Evolutionary conservation across 768 basidiomycete genomes (phyloP).

Genomic region (Cantharellus cinnabarinus): DNA sequence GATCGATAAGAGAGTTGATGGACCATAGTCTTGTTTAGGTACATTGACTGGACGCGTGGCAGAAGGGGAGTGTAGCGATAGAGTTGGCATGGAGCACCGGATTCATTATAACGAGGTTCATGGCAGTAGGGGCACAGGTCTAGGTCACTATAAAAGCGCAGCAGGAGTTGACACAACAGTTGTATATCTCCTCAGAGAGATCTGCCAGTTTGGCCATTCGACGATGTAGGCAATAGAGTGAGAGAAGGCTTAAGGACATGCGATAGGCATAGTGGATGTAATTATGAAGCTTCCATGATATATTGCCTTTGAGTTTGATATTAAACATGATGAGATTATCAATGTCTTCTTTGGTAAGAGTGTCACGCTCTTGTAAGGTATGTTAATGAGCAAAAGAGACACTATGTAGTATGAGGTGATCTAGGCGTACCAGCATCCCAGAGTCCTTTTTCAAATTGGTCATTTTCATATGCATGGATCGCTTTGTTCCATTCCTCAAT

Average conservation of each 20-base stretch:
- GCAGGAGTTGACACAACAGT: constrained; percentile 28
- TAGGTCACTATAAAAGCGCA: constrained; percentile 15
- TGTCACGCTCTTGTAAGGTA: background rate
- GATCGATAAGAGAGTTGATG: constrained; percentile 16
- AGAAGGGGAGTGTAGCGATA: constrained; percentile 24
- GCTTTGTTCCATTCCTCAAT: background rate
- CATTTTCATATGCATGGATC: background rate
- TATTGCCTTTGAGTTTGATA: background rate
- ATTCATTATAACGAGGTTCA: constrained; percentile 11
- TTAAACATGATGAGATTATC: background rate
- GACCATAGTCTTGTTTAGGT: constrained; percentile 10
- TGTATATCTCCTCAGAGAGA: constrained; percentile 16
- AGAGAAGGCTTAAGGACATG: background rate
- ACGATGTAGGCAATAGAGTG: constrained; percentile 1
- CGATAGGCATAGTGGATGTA: background rate
- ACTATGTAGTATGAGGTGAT: background rate
- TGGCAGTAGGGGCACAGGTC: constrained; percentile 21
- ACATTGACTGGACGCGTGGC: constrained; percentile 17
- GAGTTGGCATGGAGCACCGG: constrained; percentile 11
- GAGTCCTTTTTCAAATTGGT: background rate
- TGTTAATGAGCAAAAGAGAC: no score
- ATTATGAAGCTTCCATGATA: background rate
- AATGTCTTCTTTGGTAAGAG: background rate
- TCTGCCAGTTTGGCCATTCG: constrained; percentile 6
- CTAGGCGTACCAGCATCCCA: background rate